These are phyloP conservation scores for Pyropia yezoensis DNA, from an alignment of 23 red algal species.

Conservation along the genomic window DNA sequence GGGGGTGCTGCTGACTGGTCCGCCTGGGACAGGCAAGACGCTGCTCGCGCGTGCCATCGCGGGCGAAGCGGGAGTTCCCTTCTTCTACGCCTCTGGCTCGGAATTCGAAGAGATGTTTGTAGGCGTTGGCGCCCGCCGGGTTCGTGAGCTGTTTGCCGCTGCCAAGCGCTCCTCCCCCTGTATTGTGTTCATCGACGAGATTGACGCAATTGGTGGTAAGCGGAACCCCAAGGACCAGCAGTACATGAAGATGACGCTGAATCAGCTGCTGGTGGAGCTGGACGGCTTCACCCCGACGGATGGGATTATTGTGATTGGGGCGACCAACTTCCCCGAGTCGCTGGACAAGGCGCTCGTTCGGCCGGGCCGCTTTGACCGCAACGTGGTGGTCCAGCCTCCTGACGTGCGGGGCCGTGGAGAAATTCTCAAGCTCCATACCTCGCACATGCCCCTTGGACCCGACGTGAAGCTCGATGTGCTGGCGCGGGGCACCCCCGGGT, in stretches of 20 bases:
- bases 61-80: slow-evolving; percentile 87
- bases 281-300: slow-evolving; percentile 89
- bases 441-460: slow-evolving; percentile 61
- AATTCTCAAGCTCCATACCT: slow-evolving; percentile 81
- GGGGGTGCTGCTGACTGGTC: slow-evolving; percentile 85
- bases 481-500: slow-evolving; percentile 90
- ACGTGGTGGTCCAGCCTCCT: slow-evolving; percentile 85
- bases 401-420: slow-evolving; percentile 81
- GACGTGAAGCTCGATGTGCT: slow-evolving; percentile 88
- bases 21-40: slow-evolving; percentile 97
- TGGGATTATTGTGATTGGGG: slow-evolving; percentile 95
- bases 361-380: slow-evolving; percentile 93
- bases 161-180: slow-evolving; percentile 92
- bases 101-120: slow-evolving; percentile 99
- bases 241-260: slow-evolving; percentile 95
- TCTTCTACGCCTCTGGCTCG: slow-evolving; percentile 97
- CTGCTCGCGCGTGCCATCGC: slow-evolving; percentile 89
- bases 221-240: slow-evolving; percentile 94
- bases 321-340: slow-evolving; percentile 95
- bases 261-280: slow-evolving; percentile 89
- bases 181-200: slow-evolving; percentile 99
- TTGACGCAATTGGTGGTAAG: slow-evolving; percentile 92
- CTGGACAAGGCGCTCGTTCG: slow-evolving; percentile 93
- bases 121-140: slow-evolving; percentile 85
- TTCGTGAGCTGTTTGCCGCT: slow-evolving; percentile 88